These are phyloP conservation scores for Trichoderma sp. DNA, from an alignment of 2,329 filamentous ascomycete species.

Conservation along the genomic window DNA sequence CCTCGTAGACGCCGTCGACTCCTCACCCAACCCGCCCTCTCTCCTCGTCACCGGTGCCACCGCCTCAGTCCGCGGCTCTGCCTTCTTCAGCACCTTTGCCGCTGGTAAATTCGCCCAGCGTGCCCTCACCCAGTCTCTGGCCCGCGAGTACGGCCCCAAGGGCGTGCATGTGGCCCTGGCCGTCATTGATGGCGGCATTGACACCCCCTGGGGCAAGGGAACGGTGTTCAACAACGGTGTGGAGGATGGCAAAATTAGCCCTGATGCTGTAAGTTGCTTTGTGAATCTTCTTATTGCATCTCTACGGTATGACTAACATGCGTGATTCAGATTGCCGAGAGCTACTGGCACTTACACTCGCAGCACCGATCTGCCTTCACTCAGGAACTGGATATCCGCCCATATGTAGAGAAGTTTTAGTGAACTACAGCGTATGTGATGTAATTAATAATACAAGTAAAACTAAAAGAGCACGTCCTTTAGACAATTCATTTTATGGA, in stretches of 20 bases:
- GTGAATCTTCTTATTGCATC: not conserved
- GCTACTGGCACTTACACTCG: constrained; percentile 81
- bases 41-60: constrained; percentile 88
- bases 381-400: constrained; percentile 78
- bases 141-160: constrained; percentile 80
- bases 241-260: constrained; percentile 65
- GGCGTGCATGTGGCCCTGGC: constrained; percentile 83
- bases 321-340: constrained; percentile 70
- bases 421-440: not conserved
- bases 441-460: constrained; percentile 2
- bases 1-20: constrained; percentile 62
- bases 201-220: constrained; percentile 70
- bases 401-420: constrained; percentile 82
- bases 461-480: not conserved
- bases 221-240: constrained; percentile 47
- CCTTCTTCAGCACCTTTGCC: constrained; percentile 70
- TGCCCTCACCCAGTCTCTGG: constrained; percentile 72
- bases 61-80: constrained; percentile 72
- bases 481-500: not conserved
- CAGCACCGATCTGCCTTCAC: constrained; percentile 80
- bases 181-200: constrained; percentile 83
- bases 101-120: constrained; percentile 79
- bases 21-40: constrained; percentile 66
- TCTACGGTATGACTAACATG: not conserved
- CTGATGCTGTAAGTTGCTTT: constrained; percentile 66